Percentiles rank a stretch among this genome's conserved stretches.
Conservation (phyloP, 257 asterid genomes). For the Agastache rugosa region DNA sequence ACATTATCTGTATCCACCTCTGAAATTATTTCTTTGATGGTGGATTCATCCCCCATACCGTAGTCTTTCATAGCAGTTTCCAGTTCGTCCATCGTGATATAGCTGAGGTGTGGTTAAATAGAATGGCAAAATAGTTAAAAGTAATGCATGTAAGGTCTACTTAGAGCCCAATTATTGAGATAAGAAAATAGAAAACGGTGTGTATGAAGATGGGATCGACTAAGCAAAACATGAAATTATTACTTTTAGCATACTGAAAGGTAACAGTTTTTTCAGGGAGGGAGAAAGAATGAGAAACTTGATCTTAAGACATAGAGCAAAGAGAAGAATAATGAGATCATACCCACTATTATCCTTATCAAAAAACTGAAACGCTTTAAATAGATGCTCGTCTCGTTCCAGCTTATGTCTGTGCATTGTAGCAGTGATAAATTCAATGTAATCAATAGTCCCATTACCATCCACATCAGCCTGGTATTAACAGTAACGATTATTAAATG, state of each 20-base stretch:
- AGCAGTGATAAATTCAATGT: constrained; percentile 71
- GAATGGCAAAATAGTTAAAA: background rate
- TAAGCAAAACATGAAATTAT: background rate
- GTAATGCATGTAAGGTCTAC: background rate
- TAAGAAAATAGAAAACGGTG: background rate
- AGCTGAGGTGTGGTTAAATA: constrained; percentile 46
- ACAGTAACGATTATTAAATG: constrained; percentile 20
- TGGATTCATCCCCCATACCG: constrained; percentile 80
- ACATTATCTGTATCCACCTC: constrained; percentile 93
- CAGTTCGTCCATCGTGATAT: constrained; percentile 81
- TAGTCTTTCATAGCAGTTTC: constrained; percentile 85
- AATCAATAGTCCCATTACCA: constrained; percentile 66
- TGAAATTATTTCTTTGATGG: constrained; percentile 77
- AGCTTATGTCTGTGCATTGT: constrained; percentile 73
- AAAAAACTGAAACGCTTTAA: constrained; percentile 57
- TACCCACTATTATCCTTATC: constrained; percentile 72
- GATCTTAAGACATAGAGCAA: background rate
- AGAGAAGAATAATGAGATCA: constrained; percentile 21
- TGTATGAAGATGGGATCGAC: background rate
- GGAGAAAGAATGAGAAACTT: background rate
- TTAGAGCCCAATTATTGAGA: background rate
- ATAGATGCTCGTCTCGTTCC: constrained; percentile 64
- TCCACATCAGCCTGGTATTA: constrained; percentile 64
- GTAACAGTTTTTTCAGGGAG: background rate
- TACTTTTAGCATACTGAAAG: too few species aligned